Base-by-base conservation (phyloP, 2,329 filamentous ascomycete genomes). In the Elsinoe australis region DNA sequence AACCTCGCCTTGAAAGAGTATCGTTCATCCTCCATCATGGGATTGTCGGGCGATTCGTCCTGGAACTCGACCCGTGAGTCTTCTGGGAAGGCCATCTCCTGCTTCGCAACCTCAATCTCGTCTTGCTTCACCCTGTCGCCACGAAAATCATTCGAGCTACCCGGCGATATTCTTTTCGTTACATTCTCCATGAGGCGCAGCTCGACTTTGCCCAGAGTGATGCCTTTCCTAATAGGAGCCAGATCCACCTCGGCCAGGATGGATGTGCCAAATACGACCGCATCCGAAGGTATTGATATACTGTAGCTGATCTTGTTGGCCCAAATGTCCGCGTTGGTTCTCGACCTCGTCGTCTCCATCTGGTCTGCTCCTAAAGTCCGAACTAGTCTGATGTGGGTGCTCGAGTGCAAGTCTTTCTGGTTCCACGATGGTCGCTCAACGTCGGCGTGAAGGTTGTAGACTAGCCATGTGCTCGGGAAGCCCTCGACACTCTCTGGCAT, bases 231-330 rank as follows among this genome's bases (percentile, higher is more conserved):
- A 1, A 96, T 71, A 0, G 90, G 89, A 1, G 88, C 86, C 53
- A 96, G 81, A 53, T 85, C 80, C 70, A 95, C 90, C 57, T 94
- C 82, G 51, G 95, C 75, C 1, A 82, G 80, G 41, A 96, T 81
- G 17, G 76, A 76, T n/a, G 87, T 94, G 42, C 92, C 92, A 59
- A 95, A 94, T 14, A 95, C 85, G 47, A 95, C 83, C 1, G 92
- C 92, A 69, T 95, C 95, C 60, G 87, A 89, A 0, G 92, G 90
- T 8, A 94, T 86, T 50, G 87, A 80, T 54, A 98, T 88, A 22
- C 87, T 90, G 69, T 98, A 98, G 64, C 94, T 87, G 58, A 96
- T 79, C 72, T 98, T 98, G 71, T 95, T 92, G 4, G 88, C 85
- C 92, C 92, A 98, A 54, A 94, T 85, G 61, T 95, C 95, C 66